Conservation (phyloP, 2,329 filamentous ascomycete species). For the Fusarium transvaalense region DNA sequence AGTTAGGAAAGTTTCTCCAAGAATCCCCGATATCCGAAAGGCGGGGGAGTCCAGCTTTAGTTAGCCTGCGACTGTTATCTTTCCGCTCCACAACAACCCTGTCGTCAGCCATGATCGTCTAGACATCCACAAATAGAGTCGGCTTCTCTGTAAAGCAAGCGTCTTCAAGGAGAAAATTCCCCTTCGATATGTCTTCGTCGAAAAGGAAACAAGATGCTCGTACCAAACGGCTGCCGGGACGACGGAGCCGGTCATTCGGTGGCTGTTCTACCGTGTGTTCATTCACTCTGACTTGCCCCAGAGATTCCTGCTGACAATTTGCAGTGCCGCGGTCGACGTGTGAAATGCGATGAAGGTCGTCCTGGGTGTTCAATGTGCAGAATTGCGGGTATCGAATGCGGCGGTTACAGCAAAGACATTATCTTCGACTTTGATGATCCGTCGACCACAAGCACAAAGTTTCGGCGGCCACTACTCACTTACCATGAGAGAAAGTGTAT, state of each 20-base stretch:
- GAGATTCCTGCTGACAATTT: background rate
- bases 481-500: constrained; percentile 23
- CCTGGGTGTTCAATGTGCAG: constrained; percentile 32
- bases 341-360: constrained; percentile 36
- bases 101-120: background rate
- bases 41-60: constrained; percentile 12
- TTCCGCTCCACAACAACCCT: background rate
- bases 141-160: background rate
- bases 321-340: constrained; percentile 34
- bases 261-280: constrained; percentile 29
- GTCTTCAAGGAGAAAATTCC: background rate
- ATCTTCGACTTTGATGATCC: constrained; percentile 33
- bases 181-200: background rate
- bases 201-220: background rate
- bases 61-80: constrained; percentile 9
- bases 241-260: constrained; percentile 31
- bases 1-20: constrained; percentile 34
- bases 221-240: background rate
- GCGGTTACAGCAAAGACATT: constrained; percentile 34
- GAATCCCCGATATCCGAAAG: constrained; percentile 8
- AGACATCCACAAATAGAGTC: background rate
- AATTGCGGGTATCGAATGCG: constrained; percentile 19
- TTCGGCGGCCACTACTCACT: constrained; percentile 28
- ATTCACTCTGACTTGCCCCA: fast-evolving
- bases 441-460: constrained; percentile 1